These are phyloP conservation scores for Kodamaea hsintzibuensis DNA, from an alignment of 805 yeast genomes.

Conservation along the genomic window DNA sequence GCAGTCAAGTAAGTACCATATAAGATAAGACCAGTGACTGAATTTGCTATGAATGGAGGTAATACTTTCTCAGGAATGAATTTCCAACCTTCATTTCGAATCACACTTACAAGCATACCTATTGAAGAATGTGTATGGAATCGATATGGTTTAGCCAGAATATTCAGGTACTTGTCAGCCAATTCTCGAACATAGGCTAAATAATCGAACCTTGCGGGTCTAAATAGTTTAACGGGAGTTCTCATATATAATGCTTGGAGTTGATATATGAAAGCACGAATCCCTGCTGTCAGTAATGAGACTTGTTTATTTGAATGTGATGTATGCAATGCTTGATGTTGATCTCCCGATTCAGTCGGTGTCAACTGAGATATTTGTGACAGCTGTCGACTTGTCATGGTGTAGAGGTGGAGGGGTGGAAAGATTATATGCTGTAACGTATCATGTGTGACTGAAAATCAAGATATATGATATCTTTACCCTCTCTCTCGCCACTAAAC, in stretches of 20 bases:
- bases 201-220: conserved; percentile 90
- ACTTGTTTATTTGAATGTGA: conserved; percentile 48
- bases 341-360: neutral
- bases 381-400: neutral
- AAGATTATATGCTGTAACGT: neutral
- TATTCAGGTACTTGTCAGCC: conserved; percentile 46
- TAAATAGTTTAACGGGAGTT: conserved; percentile 79
- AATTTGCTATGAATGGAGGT: conserved; percentile 87
- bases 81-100: conserved; percentile 78
- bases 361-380: neutral
- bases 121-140: conserved; percentile 74
- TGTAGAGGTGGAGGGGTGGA: no score
- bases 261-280: conserved; percentile 80
- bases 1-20: conserved; percentile 77
- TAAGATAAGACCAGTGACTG: conserved; percentile 82
- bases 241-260: conserved; percentile 75
- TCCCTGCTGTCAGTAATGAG: conserved; percentile 82
- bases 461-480: no score
- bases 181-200: conserved; percentile 63
- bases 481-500: neutral
- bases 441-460: neutral
- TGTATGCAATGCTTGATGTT: neutral
- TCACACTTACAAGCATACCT: conserved; percentile 70
- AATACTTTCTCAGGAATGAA: conserved; percentile 81
- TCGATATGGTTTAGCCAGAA: conserved; percentile 50